A percentile compares a stretch with the other conserved stretches of the same genome.
phyloP scores from a whole-genome alignment of 805 yeast species.

The Saccharomycopsis amapae region DNA sequence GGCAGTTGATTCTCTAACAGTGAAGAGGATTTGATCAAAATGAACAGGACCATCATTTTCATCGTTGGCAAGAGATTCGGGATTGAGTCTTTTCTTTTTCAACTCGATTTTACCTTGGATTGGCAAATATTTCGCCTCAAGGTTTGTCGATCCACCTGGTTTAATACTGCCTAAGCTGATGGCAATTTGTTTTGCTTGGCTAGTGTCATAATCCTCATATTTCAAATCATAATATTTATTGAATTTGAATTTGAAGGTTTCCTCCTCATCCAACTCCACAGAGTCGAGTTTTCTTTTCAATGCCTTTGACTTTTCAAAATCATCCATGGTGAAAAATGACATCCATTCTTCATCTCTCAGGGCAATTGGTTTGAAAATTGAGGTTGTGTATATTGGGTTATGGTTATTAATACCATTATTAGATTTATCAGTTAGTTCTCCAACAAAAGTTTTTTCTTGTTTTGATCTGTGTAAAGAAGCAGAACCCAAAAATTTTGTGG shows the following conservation, averaged over 20 bases:
- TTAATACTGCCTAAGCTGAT: constrained; percentile 54
- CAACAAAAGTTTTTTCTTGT: constrained; percentile 20
- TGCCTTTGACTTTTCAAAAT: constrained; percentile 31
- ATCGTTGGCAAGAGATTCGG: constrained; percentile 29
- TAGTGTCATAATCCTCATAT: constrained; percentile 33
- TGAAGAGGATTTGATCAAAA: constrained; percentile 53
- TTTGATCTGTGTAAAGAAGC: constrained; percentile 32
- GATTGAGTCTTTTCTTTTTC: constrained; percentile 74
- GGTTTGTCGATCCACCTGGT: constrained; percentile 54
- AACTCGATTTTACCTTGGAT: constrained; percentile 69
- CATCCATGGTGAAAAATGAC: constrained; percentile 51
- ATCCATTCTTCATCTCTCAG: constrained; percentile 71
- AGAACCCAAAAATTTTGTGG: constrained; percentile 53
- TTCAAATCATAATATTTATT: constrained; percentile 77
- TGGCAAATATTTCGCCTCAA: constrained; percentile 70
- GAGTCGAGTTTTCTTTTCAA: constrained; percentile 40
- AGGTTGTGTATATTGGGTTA: constrained; percentile 39
- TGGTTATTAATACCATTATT: constrained; percentile 29
- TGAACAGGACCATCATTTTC: constrained; percentile 50
- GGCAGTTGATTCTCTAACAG: constrained; percentile 65
- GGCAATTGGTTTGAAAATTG: constrained; percentile 68
- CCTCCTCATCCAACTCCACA: constrained; percentile 30
- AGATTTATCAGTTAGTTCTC: constrained; percentile 29
- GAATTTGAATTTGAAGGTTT: constrained; percentile 51
- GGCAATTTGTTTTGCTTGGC: constrained; percentile 23